phyloP scores from a whole-genome alignment of 2,329 filamentous ascomycete species.

The Botryotinia calthae region DNA sequence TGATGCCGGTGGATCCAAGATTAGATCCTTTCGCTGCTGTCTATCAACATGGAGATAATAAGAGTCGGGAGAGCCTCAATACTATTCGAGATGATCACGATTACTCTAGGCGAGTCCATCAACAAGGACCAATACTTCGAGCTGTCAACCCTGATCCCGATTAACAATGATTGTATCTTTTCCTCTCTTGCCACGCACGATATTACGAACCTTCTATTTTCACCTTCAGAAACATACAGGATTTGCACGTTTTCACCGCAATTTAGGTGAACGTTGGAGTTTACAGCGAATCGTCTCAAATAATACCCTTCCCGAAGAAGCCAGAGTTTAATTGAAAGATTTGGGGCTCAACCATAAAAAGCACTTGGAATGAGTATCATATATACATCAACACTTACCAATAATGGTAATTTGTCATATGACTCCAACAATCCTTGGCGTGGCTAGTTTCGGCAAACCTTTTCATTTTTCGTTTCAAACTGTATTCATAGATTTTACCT shows the following conservation, averaged over 20 bases:
- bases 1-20: slow-evolving; percentile 61
- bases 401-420: neutral
- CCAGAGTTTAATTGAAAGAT: slow-evolving; percentile 14
- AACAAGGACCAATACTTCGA: slow-evolving; percentile 52
- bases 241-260: slow-evolving; percentile 19
- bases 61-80: slow-evolving; percentile 61
- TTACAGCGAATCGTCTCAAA: slow-evolving; percentile 16
- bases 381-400: neutral
- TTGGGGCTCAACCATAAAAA: neutral
- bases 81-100: slow-evolving; percentile 64
- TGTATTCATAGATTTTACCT: slow-evolving; percentile 21
- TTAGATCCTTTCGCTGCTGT: slow-evolving; percentile 60
- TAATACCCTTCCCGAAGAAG: slow-evolving; percentile 14
- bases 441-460: neutral
- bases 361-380: neutral
- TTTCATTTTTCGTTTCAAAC: slow-evolving; percentile 11
- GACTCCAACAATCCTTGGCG: neutral
- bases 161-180: slow-evolving; percentile 20
- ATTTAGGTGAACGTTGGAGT: slow-evolving; percentile 22
- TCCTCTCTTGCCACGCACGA: slow-evolving; percentile 21
- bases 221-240: slow-evolving; percentile 10
- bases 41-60: slow-evolving; percentile 53
- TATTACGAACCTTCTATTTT: slow-evolving; percentile 17
- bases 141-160: slow-evolving; percentile 57
- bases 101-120: slow-evolving; percentile 54